Evolutionary conservation across 2,329 filamentous ascomycete genomes (phyloP).

Genomic region (Colletotrichum australisinense): DNA sequence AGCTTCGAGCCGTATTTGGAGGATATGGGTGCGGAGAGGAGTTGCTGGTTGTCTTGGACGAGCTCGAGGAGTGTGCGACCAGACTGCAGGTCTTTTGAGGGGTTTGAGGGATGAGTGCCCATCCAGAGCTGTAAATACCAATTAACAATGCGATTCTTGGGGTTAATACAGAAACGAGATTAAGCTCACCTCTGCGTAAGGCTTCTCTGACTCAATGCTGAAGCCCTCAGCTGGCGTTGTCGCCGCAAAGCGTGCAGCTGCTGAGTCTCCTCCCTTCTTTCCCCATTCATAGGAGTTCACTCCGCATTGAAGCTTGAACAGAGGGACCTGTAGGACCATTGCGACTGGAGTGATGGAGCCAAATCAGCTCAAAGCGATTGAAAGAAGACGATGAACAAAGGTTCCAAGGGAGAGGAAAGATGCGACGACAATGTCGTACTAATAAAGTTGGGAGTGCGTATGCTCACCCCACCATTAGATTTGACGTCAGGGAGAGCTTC

Average conservation of each 20-base stretch:
- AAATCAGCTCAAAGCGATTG: neutral
- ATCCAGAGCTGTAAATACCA: slow-evolving; percentile 83
- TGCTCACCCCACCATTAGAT: slow-evolving; percentile 31
- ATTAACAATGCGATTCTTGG: slow-evolving; percentile 22
- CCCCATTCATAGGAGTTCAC: slow-evolving; percentile 99
- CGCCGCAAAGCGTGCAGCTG: slow-evolving; percentile 89
- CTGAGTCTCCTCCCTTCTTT: slow-evolving; percentile 88
- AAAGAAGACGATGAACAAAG: neutral
- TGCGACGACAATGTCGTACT: slow-evolving; percentile 13
- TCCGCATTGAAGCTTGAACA: slow-evolving; percentile 88
- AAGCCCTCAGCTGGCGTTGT: slow-evolving; percentile 83
- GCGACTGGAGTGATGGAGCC: neutral
- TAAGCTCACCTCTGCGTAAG: slow-evolving; percentile 85
- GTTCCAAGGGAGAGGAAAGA: neutral
- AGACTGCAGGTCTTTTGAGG: slow-evolving; percentile 88
- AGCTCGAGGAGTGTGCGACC: slow-evolving; percentile 89
- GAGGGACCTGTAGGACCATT: slow-evolving; percentile 75
- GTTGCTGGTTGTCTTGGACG: slow-evolving; percentile 84
- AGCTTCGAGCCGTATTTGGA: slow-evolving; percentile 84
- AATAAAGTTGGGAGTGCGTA: slow-evolving; percentile 10
- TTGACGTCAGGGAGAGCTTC: slow-evolving; percentile 35
- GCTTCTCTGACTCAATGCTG: slow-evolving; percentile 84
- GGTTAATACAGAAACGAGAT: neutral
- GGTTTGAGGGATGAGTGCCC: slow-evolving; percentile 96
- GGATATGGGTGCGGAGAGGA: slow-evolving; percentile 80